Evolutionary conservation across 768 basidiomycete species (phyloP).

Genomic region (Hygrophoropsis aurantiaca): DNA sequence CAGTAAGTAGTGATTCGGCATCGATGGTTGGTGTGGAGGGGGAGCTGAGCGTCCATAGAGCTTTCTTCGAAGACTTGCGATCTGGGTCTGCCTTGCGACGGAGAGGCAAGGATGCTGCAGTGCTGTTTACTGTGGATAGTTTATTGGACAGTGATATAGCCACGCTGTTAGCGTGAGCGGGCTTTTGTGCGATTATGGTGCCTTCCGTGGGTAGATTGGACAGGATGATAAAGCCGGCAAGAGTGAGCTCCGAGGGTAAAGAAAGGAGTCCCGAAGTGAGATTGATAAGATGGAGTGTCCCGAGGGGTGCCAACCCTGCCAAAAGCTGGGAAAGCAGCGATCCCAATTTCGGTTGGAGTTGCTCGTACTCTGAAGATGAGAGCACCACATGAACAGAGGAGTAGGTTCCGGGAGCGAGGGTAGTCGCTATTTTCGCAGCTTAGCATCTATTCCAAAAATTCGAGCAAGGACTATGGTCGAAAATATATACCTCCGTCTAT

Average conservation of each 20-base stretch:
- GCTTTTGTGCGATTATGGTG: conserved; percentile 69
- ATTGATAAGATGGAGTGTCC: conserved; percentile 67
- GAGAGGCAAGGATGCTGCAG: conserved; percentile 39
- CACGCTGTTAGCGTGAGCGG: conserved; percentile 42
- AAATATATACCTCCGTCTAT: conserved; percentile 68
- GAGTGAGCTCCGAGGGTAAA: conserved; percentile 58
- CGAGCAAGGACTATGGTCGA: neutral
- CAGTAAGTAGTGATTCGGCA: conserved; percentile 79
- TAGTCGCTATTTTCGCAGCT: conserved; percentile 48
- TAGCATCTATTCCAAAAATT: neutral
- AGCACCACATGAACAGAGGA: conserved; percentile 70
- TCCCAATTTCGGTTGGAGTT: conserved; percentile 50
- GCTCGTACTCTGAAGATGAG: conserved; percentile 58
- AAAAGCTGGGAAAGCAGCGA: conserved; percentile 61
- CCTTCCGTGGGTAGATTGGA: conserved; percentile 34
- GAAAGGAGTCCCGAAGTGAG: conserved; percentile 41
- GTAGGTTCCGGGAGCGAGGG: conserved; percentile 53
- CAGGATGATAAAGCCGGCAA: conserved; percentile 64
- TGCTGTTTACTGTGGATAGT: conserved; percentile 28
- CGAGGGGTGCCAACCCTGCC: conserved; percentile 60
- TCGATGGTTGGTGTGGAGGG: conserved; percentile 76
- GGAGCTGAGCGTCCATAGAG: conserved; percentile 80
- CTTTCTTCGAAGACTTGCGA: conserved; percentile 78
- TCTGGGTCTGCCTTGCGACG: conserved; percentile 50
- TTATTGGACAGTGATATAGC: conserved; percentile 30